Evolutionary conservation across 2,329 filamentous ascomycete species (phyloP), one percentile per base, ranked within the genome.

Genomic region (Aspergillus fischeri): DNA sequence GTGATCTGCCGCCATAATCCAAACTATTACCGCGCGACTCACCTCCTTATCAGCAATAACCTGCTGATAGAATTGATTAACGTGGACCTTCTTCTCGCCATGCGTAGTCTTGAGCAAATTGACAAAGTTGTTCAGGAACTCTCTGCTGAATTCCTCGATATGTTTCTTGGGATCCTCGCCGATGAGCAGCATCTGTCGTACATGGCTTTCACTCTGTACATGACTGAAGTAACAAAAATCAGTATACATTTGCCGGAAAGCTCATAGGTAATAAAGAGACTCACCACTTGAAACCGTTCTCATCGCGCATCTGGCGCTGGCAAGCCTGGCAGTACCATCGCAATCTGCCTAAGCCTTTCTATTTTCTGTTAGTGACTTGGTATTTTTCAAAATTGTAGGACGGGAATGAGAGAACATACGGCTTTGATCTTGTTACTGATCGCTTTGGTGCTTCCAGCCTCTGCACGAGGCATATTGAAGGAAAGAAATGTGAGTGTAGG

Each of bases 31-130:
- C 17, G 7, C 1, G 20, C n/a, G 17, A 42, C 66, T 61, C 41
- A 68, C 65, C 67, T 91, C 83, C 73, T 92, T 92, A 65, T 93
- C 88, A 17, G 86, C 82, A 65, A 97, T 97, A 67, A 96, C 94
- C 69, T 92, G 88, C 72, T 97, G 91, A 75, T 99, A 99, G 73
- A 97, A 97, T 60, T 90, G 87, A 69, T 99, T 99, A 52, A 92
- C 85, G 35, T 92, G 84, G 1, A 97, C 86, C 66, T 86, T 84
- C 74, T 99, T 99, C 75, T 96, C 92, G 61, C 92, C 91, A 68
- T 99, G 94, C 0, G 87, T 85, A 0, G 92, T 96, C 56, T 86
- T 83, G 6, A 99, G 80, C 1, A 94, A 80, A 56, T 85, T 80
- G 1, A 95, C 62, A 66, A 96, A 96, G 69, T 95, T 90, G 57